Evolutionary conservation across 1,139 yeast genomes (phyloP), one percentile per base, ranked within the genome.

Genomic region (Debaryomyces robertsiae): DNA sequence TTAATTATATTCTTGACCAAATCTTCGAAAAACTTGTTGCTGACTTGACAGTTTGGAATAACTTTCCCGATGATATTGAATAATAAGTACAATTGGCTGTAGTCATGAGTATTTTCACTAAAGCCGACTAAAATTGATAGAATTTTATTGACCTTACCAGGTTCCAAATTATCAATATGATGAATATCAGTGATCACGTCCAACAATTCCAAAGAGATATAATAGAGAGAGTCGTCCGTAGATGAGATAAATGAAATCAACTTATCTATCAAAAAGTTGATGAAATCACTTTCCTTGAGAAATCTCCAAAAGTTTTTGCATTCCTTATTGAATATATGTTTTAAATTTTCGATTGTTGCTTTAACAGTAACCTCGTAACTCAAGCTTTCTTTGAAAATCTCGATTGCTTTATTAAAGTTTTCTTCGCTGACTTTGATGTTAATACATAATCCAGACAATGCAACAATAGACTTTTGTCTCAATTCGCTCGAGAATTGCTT

Each of bases 401-500:
- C 46, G 1, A 44, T 39, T 3, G 60, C 43, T 11, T 49, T 43
- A 1, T 38, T 28, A 10, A 53, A 44, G 38, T 52, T 54, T 6
- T 43, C 42, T 1, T 36, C 41, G 7, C 42, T 42, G 17, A 54
- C 19, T 9, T 48, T 44, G 11, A 60, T 52, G 18, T 53, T 46
- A 9, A 52, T 44, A 24, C 55, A 46, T 30, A 63, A 49, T 23
- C 55, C 54, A n/a, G 69, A 65, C 7, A 77, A 51, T 6, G 69
- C 62, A 11, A 46, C 42, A 9, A 81, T 61, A 6, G 82, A 69
- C 35, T 63, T 64, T 45, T 74, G 76, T 37, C 82, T 63, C 13
- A 80, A 69, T 37, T 79, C 84, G 43, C 75, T 61, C 6, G 82
- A 77, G 42, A 69, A 68, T 10, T 65, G 61, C 33, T 73, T 69